Base-by-base conservation (phyloP, 257 asterid species). In the Jaltomata sinuosa region DNA sequence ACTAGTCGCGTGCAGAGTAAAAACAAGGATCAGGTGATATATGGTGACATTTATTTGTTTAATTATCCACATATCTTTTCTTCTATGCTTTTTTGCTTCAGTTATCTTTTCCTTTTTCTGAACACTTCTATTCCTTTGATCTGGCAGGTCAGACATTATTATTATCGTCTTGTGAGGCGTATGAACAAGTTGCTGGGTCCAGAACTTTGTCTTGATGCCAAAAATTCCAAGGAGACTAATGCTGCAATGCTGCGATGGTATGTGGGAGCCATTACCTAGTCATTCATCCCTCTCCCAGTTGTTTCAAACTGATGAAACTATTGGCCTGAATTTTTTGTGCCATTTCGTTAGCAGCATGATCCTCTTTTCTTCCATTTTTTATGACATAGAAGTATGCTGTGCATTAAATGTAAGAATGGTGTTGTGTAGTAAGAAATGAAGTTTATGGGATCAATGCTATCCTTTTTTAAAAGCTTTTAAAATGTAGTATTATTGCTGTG, bases 211-310 rank as follows among this genome's bases (percentile, higher is more conserved):
- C 99, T 97, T 85, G 97, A 97, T 89, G 99, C 99, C 88, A 94
- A 92, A 89, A 97, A 97, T 85, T 95, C 97, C 29, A 95, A 93
- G 88, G 98, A 95, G 83, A 97, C 99, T 78, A 97, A 94, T 84
- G 95, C 98, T 72, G 99, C 99, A 8, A 95, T 97, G 99, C 95
- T 97, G 85, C 92, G 99, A 88, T 97, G 99, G 99, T 97, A 93
- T 18, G 82, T 77, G 45, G 42, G 59, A 77, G 18, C 45, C 45
- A 50, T 77, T 31, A 49, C 42, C 81, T 47, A 45, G 61, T 76
- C 61, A 25, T 76, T 76, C 38, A 47, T 27, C 81, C 25, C 61
- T 16, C 42, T 47, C 40, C 29, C 6, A 57, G 15, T 18, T 76
- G 27, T 74, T 27, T 76, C 61, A 76, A 76, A 47, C 42, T 76